A percentile compares a stretch with the other conserved stretches of the same genome.
These are phyloP conservation scores for Corniculantispora saksenae DNA, from an alignment of 2,329 filamentous ascomycete genomes.

Conservation along the genomic window DNA sequence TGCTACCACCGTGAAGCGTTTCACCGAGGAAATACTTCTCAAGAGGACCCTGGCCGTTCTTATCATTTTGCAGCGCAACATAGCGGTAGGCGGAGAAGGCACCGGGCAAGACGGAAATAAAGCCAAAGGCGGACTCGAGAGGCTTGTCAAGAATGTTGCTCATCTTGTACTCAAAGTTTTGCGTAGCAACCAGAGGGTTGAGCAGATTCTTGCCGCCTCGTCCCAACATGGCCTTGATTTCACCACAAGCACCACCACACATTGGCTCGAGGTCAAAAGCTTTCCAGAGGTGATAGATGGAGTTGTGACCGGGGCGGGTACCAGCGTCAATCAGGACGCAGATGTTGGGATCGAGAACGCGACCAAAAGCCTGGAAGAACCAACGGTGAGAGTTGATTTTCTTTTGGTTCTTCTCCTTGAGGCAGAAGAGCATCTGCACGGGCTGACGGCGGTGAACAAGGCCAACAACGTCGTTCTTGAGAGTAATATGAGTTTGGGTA, in stretches of 20 bases:
- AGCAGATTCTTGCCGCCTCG: constrained; percentile 81
- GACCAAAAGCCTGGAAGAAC: constrained; percentile 98
- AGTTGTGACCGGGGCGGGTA: constrained; percentile 89
- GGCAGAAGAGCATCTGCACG: constrained; percentile 94
- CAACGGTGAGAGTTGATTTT: constrained; percentile 99
- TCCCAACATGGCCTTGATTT: constrained; percentile 97
- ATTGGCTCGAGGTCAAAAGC: constrained; percentile 97
- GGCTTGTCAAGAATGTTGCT: constrained; percentile 99
- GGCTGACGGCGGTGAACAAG: constrained; percentile 85
- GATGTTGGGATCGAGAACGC: constrained; percentile 90
- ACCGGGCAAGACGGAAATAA: constrained; percentile 94
- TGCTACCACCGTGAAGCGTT: constrained; percentile 88
- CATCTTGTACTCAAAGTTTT: constrained; percentile 99
- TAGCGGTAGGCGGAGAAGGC: constrained; percentile 98
- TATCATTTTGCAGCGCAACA: constrained; percentile 93
- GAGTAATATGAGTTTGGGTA: constrained; percentile 79
- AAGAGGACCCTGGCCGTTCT: constrained; percentile 86
- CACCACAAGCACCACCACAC: constrained; percentile 95
- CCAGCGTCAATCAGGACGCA: constrained; percentile 95
- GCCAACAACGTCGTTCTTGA: constrained; percentile 87
- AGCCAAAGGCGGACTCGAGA: constrained; percentile 93
- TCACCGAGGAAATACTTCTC: constrained; percentile 98
- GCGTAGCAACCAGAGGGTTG: constrained; percentile 91
- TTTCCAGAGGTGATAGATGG: constrained; percentile 98
- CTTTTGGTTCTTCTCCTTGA: constrained; percentile 99